Evolutionary conservation across 2,329 filamentous ascomycete genomes (phyloP).

Genomic region (Trichoderma harzianum): DNA sequence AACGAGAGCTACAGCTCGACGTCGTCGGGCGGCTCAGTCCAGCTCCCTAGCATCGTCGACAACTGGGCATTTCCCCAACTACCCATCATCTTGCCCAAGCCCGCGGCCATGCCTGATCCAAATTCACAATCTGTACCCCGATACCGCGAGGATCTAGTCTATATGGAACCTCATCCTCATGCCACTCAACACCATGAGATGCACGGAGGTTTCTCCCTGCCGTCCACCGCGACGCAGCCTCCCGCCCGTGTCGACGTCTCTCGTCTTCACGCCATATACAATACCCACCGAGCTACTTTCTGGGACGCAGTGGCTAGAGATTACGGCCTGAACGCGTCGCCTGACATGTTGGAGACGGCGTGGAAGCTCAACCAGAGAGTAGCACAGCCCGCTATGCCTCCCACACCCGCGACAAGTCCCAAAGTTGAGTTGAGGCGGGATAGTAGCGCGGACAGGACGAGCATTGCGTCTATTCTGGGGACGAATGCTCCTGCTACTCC

Average conservation of each 20-base stretch:
- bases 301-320: conserved; percentile 70
- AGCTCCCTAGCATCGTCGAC: conserved; percentile 52
- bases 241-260: conserved; percentile 56
- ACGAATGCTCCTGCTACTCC: background rate
- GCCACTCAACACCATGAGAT: conserved; percentile 48
- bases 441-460: conserved; percentile 47
- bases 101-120: conserved; percentile 45
- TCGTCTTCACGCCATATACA: conserved; percentile 68
- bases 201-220: conserved; percentile 39
- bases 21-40: conserved; percentile 43
- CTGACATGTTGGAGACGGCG: conserved; percentile 65
- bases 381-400: conserved; percentile 39
- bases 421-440: conserved; percentile 43
- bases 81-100: conserved; percentile 65
- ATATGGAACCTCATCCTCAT: conserved; percentile 41
- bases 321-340: conserved; percentile 62
- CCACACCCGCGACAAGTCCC: conserved; percentile 53
- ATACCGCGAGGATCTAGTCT: conserved; percentile 44
- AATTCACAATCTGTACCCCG: conserved; percentile 41
- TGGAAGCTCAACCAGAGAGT: conserved; percentile 50
- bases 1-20: conserved; percentile 43
- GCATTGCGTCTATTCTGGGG: conserved; percentile 57
- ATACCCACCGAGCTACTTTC: conserved; percentile 65
- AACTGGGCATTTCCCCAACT: conserved; percentile 42
- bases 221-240: conserved; percentile 31